Percentiles rank a stretch among this genome's conserved stretches.
These are phyloP conservation scores for Tubosaeta sp. DNA, from an alignment of 768 basidiomycete species.

Conservation along the genomic window DNA sequence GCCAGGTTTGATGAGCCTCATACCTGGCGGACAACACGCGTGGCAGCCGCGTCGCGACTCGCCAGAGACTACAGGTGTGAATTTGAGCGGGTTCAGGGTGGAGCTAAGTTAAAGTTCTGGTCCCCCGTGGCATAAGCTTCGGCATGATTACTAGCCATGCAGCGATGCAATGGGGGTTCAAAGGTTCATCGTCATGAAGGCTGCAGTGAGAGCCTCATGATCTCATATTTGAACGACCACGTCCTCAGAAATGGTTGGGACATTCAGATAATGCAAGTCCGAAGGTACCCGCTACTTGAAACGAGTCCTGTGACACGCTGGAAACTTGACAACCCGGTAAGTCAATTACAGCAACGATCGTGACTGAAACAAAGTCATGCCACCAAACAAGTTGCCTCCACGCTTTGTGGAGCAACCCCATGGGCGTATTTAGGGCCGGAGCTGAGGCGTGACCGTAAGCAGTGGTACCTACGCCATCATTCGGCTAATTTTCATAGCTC, in stretches of 20 bases:
- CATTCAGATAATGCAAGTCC: background rate
- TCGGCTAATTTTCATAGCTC: background rate
- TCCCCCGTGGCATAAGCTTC: background rate
- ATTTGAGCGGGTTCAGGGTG: background rate
- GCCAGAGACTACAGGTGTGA: background rate
- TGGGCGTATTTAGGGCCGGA: background rate
- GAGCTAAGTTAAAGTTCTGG: background rate
- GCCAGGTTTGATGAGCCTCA: background rate
- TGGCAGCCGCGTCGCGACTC: background rate
- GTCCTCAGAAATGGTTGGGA: background rate
- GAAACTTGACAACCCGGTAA: background rate
- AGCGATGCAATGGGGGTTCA: background rate
- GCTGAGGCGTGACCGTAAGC: background rate
- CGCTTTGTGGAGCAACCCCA: background rate
- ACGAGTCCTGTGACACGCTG: background rate
- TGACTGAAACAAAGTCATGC: background rate
- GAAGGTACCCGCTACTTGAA: background rate
- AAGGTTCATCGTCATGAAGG: background rate
- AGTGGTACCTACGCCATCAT: background rate
- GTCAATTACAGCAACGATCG: background rate
- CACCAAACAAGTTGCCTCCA: background rate
- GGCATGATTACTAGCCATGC: background rate
- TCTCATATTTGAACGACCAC: background rate
- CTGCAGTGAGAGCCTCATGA: background rate
- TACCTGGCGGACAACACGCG: background rate